phyloP scores from a whole-genome alignment of 1,284 basidiomycete genomes.

The Heterobasidion occidentale region DNA sequence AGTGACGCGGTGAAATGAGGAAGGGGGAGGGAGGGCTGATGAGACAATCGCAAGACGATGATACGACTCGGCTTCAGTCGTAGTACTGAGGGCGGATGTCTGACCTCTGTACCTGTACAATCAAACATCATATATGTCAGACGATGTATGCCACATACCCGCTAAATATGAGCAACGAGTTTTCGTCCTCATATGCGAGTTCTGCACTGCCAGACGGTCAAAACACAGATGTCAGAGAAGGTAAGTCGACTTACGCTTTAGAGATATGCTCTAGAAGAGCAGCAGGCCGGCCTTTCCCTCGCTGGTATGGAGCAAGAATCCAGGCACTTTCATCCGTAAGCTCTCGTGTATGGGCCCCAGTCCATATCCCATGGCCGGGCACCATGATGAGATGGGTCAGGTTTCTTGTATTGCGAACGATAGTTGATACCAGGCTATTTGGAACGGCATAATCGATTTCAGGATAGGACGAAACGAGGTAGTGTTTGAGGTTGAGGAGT shows the following conservation, averaged over 20 bases:
- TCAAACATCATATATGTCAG: slow-evolving; percentile 2
- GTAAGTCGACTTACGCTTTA: slow-evolving; percentile 45
- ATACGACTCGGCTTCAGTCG: slow-evolving; percentile 87
- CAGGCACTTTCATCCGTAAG: slow-evolving; percentile 62
- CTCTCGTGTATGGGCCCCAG: slow-evolving; percentile 38
- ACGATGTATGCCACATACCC: slow-evolving; percentile 50
- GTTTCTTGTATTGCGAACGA: slow-evolving; percentile 17
- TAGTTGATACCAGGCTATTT: slow-evolving; percentile 34
- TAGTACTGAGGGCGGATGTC: slow-evolving; percentile 67
- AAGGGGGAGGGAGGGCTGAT: slow-evolving; percentile 30
- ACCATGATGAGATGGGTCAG: slow-evolving; percentile 77
- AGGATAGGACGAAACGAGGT: slow-evolving; percentile 21
- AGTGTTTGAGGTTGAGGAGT: slow-evolving; percentile 49
- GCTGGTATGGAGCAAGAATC: slow-evolving; percentile 82
- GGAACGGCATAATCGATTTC: slow-evolving; percentile 7
- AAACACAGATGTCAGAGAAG: not conserved
- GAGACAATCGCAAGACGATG: slow-evolving; percentile 58
- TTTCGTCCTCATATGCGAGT: slow-evolving; percentile 56
- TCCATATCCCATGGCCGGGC: slow-evolving; percentile 91
- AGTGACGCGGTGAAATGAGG: slow-evolving; percentile 27
- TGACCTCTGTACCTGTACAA: slow-evolving; percentile 58
- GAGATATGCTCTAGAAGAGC: slow-evolving; percentile 81
- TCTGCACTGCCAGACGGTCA: slow-evolving; percentile 40
- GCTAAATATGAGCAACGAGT: slow-evolving; percentile 79
- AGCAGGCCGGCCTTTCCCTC: slow-evolving; percentile 58